Evolutionary conservation across 306 rosid species (phyloP).

Genomic region (Quercus engelmannii): DNA sequence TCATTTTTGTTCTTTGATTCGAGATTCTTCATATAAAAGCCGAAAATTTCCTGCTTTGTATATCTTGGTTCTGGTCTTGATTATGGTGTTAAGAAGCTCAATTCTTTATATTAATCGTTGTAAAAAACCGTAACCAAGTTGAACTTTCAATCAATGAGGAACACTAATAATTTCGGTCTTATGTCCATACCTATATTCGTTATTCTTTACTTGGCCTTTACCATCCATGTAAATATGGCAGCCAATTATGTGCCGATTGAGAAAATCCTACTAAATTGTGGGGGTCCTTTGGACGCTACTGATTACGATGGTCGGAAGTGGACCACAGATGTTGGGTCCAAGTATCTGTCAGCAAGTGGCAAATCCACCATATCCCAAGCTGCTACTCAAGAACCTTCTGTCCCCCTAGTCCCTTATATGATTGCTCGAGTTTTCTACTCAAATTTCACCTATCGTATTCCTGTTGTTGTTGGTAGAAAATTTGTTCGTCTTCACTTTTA

Average conservation of each 20-base stretch:
- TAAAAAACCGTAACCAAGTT: background rate
- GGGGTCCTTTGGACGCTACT: conserved; percentile 49
- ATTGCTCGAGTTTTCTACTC: conserved; percentile 61
- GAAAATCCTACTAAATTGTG: conserved; percentile 62
- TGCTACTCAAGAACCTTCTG: conserved; percentile 67
- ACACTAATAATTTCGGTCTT: conserved; percentile 16
- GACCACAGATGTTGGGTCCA: conserved; percentile 68
- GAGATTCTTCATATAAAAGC: background rate
- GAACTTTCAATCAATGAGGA: conserved; percentile 31
- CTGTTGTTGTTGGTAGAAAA: conserved; percentile 72
- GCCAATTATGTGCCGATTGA: conserved; percentile 60
- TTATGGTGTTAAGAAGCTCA: conserved; percentile 11
- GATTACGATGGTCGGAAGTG: conserved; percentile 62
- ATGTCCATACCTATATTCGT: background rate
- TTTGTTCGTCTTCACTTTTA: conserved; percentile 79
- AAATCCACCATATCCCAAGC: conserved; percentile 43
- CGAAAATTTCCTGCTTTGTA: background rate
- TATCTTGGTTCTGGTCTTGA: conserved; percentile 10
- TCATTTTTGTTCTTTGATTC: background rate
- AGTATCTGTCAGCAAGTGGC: conserved; percentile 28
- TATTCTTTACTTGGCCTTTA: conserved; percentile 32
- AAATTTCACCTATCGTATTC: conserved; percentile 58
- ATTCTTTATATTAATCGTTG: background rate
- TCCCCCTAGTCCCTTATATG: conserved; percentile 66
- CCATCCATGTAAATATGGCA: conserved; percentile 35